Evolutionary conservation across 2,329 filamentous ascomycete species (phyloP).

Genomic region (Penicillium sp.): DNA sequence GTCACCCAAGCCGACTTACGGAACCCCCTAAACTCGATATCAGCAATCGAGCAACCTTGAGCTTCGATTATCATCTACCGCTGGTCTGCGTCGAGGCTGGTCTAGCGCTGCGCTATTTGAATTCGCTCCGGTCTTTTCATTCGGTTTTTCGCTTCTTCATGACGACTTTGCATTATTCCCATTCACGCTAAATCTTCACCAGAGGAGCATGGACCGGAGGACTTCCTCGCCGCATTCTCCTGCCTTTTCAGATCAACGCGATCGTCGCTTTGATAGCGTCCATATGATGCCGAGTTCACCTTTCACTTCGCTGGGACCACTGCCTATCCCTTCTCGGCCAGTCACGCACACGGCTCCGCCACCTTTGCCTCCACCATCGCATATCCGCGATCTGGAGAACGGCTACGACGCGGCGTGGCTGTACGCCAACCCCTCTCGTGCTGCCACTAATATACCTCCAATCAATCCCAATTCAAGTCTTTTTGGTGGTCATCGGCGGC

Average conservation of each 20-base stretch:
- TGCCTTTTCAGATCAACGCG: slow-evolving; percentile 33
- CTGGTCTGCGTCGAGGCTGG: too few species aligned
- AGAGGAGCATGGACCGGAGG: slow-evolving; percentile 40
- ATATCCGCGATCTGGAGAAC: slow-evolving; percentile 50
- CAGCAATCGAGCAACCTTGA: too few species aligned
- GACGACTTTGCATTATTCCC: slow-evolving; percentile 1
- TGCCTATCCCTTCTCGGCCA: slow-evolving; percentile 58
- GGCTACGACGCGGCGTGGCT: slow-evolving; percentile 59
- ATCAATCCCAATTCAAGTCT: slow-evolving; percentile 48
- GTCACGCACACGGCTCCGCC: slow-evolving; percentile 48
- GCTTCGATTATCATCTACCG: too few species aligned
- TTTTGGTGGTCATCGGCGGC: slow-evolving; percentile 40
- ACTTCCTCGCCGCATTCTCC: slow-evolving; percentile 38
- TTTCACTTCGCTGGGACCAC: slow-evolving; percentile 46
- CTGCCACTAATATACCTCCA: slow-evolving; percentile 43
- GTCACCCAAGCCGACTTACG: slow-evolving; percentile 7
- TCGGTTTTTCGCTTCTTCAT: slow-evolving; percentile 8
- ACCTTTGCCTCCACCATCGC: slow-evolving; percentile 60
- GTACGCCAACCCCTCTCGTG: slow-evolving; percentile 52
- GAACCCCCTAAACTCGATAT: background rate
- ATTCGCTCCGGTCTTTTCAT: too few species aligned
- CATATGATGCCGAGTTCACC: slow-evolving; percentile 39
- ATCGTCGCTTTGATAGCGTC: slow-evolving; percentile 31
- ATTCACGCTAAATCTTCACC: slow-evolving; percentile 14
- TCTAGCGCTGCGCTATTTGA: too few species aligned